A percentile compares a stretch with the other conserved stretches of the same genome.
Conservation (phyloP, 2,329 filamentous ascomycete species). For the Aspergillus alliaceus region DNA sequence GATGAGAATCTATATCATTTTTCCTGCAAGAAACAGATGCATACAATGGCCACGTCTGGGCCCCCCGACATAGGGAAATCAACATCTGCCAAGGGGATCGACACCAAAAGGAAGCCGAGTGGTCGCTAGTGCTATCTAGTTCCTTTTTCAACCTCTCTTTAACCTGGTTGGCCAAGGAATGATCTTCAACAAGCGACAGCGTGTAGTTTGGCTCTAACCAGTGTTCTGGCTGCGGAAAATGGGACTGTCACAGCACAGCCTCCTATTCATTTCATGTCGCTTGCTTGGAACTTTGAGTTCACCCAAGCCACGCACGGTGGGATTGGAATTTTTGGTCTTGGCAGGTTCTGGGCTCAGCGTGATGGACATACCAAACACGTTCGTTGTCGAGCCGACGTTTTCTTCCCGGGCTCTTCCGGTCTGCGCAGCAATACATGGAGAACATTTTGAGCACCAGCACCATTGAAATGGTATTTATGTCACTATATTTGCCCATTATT, state of each 20-base stretch:
- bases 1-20: neutral
- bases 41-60: neutral
- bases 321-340: constrained; percentile 12
- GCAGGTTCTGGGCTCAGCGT: constrained; percentile 3
- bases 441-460: neutral
- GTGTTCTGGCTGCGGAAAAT: neutral
- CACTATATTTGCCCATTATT: too few relatives aligned
- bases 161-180: neutral
- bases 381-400: neutral
- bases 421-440: neutral
- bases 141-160: neutral
- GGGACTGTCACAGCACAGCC: neutral
- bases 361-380: neutral
- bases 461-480: too few relatives aligned
- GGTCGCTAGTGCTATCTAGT: constrained; percentile 4
- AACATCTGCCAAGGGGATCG: constrained; percentile 19
- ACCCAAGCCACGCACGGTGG: constrained; percentile 13
- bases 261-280: neutral
- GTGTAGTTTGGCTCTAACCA: neutral
- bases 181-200: neutral
- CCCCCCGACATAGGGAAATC: neutral
- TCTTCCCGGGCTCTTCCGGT: neutral
- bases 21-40: neutral
- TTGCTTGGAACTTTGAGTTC: neutral
- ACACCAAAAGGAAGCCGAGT: constrained; percentile 10